phyloP scores from a whole-genome alignment of 78 protist species.

The Emiliania huxleyi region DNA sequence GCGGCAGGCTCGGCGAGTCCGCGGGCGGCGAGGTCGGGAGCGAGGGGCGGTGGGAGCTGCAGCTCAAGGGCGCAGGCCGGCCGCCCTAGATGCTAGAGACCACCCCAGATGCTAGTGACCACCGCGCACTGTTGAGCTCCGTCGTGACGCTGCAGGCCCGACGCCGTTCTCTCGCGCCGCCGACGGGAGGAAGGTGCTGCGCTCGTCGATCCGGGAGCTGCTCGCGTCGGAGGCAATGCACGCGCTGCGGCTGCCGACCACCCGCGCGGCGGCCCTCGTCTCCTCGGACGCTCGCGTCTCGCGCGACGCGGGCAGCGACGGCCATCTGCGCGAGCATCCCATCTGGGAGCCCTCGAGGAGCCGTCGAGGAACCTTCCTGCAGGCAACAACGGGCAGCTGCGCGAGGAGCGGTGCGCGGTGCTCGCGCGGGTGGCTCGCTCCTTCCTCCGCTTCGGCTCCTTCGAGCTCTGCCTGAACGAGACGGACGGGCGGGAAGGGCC shows the following conservation, averaged over 20 bases:
- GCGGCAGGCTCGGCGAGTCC: too few relatives aligned
- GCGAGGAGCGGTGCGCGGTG: slow-evolving; percentile 57
- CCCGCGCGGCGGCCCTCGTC: slow-evolving; percentile 55
- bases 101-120: too few relatives aligned
- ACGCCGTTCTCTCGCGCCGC: slow-evolving; percentile 76
- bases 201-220: slow-evolving; percentile 75
- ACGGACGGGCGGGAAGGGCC: neutral
- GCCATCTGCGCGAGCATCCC: slow-evolving; percentile 42
- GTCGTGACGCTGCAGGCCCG: slow-evolving; percentile 66
- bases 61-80: slow-evolving; percentile 68
- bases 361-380: too few relatives aligned
- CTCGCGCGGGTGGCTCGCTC: slow-evolving; percentile 60
- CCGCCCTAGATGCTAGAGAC: too few relatives aligned
- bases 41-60: slow-evolving; percentile 42
- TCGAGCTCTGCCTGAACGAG: slow-evolving; percentile 35
- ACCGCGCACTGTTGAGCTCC: too few relatives aligned
- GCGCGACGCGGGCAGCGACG: slow-evolving; percentile 55
- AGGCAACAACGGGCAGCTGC: slow-evolving; percentile 57
- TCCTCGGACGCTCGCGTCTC: slow-evolving; percentile 26
- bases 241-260: slow-evolving; percentile 64
- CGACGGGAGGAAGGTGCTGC: slow-evolving; percentile 75
- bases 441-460: slow-evolving; percentile 76
- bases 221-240: slow-evolving; percentile 71
- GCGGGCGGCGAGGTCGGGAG: too few relatives aligned
- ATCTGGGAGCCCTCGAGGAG: slow-evolving; percentile 54